These are phyloP conservation scores for Amborella trichopoda DNA, from an alignment of 164 flowering plant genomes.

Conservation along the genomic window DNA sequence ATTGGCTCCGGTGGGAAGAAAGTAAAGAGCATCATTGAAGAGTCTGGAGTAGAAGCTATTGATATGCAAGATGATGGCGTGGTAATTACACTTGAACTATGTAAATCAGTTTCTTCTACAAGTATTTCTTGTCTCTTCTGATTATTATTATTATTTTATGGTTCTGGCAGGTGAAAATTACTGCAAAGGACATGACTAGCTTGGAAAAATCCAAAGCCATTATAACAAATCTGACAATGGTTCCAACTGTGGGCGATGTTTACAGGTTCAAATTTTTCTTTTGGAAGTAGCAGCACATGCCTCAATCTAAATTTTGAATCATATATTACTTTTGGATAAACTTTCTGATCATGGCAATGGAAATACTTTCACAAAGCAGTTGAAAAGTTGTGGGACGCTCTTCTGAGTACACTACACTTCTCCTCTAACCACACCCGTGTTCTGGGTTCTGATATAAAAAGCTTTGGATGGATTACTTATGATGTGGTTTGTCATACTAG, in stretches of 20 bases:
- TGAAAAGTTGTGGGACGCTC: too few species aligned
- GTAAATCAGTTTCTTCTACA: background rate
- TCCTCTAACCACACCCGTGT: too few species aligned
- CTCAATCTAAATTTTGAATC: too few species aligned
- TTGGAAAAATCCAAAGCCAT: conserved; percentile 81
- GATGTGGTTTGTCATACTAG: too few species aligned
- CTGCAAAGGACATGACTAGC: conserved; percentile 64
- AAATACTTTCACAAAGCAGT: too few species aligned
- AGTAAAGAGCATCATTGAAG: conserved; percentile 88
- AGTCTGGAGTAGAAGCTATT: conserved; percentile 81
- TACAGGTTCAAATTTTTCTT: conserved; percentile 37
- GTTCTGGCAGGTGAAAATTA: conserved; percentile 75
- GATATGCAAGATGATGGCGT: conserved; percentile 75
- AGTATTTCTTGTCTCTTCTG: background rate
- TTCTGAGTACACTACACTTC: too few species aligned
- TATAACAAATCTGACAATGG: conserved; percentile 74
- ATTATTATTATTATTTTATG: background rate
- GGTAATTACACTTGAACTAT: conserved; percentile 25
- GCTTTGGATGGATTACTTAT: too few species aligned
- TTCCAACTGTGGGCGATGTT: conserved; percentile 80
- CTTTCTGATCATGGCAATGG: too few species aligned
- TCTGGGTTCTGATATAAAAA: too few species aligned
- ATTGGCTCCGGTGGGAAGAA: conserved; percentile 97
- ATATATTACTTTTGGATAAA: too few species aligned
- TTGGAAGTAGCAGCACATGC: too few species aligned